Base-by-base conservation (phyloP, 768 basidiomycete species). In the Lyophyllum atratum region DNA sequence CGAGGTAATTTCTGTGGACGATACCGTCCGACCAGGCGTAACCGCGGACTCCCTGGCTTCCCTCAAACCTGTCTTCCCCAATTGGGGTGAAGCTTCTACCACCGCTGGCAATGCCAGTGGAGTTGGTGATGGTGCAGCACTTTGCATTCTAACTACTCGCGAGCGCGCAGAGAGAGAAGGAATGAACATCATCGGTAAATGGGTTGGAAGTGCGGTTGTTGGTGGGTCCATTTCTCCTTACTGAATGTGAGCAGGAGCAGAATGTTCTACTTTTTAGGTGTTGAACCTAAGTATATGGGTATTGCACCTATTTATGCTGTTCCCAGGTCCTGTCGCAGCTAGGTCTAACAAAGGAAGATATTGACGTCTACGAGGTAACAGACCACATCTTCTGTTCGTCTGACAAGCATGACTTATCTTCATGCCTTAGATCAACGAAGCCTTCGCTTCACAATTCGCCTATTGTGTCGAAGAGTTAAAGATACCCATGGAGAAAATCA, bases 371-470 rank as follows among this genome's bases (percentile, higher is more conserved):
- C 68, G 91, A 92, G 80, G 91, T 86, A 53, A 46, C 31, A n/a
- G 17, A 33, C 8, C 8, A n/a, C 3, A 25, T 19, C 17, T 17
- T 4, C 17, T 12, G 49, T 21, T 40, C 31, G 52, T 14, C 17
- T 12, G 33, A 48, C 21, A 52, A 52, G 42, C 19, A 22, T 51
- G 24, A 42, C 25, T 49, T 14, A 39, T 7, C n/a, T 10, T 29
- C 10, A 17, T 34, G 12, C 26, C 56, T 11, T 59, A 93, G 90
- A 89, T 92, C 60, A 93, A 93, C 55, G 90, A 95, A 71, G 94
- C 94, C 0, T 96, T 95, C 59, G 93, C 93, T 0, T 94, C 92
- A 1, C 94, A 96, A 67, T 95, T 93, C 58, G 92, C 90, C n/a
- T 90, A 94, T 73, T 95, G 92, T 51, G 85, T 95, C 8, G 89